phyloP scores from a whole-genome alignment of 768 basidiomycete species.

The Candolleomyces eurysporus region DNA sequence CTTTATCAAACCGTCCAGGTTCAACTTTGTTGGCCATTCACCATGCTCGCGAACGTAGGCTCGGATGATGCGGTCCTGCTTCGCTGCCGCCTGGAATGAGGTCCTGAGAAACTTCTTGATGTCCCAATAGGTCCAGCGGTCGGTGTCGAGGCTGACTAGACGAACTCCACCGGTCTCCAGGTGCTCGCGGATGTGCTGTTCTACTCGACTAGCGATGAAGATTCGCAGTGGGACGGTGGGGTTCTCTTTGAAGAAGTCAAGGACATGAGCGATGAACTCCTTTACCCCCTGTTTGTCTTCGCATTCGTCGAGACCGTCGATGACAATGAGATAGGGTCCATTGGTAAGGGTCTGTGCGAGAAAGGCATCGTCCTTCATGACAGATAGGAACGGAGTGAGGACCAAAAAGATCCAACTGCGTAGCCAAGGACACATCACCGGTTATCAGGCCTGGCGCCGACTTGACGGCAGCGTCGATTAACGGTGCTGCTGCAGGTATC shows the following conservation, averaged over 20 bases:
- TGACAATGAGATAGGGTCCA: not conserved
- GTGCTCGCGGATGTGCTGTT: not conserved
- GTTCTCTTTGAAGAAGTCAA: not conserved
- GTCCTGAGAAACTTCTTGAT: not conserved
- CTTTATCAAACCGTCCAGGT: not conserved
- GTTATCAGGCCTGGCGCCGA: not conserved
- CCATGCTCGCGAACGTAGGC: not conserved
- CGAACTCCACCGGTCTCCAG: not conserved
- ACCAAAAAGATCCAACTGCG: conserved; percentile 1
- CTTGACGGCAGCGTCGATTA: not conserved
- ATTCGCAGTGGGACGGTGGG: not conserved
- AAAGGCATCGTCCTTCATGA: not conserved
- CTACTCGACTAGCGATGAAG: not conserved
- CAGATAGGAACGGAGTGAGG: not conserved
- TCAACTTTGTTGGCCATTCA: not conserved
- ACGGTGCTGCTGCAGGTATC: not conserved
- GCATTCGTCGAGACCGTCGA: conserved; percentile 3
- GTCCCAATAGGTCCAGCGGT: not conserved
- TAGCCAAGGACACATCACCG: not conserved
- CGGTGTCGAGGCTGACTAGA: not conserved
- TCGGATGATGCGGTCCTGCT: not conserved
- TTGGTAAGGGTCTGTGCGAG: not conserved
- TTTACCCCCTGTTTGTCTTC: not conserved
- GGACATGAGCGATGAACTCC: not conserved
- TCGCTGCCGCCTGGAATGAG: not conserved